A percentile compares a stretch with the other conserved stretches of the same genome.
Conservation (phyloP, 495 filamentous ascomycete species). For the Penicillium tannophilum region DNA sequence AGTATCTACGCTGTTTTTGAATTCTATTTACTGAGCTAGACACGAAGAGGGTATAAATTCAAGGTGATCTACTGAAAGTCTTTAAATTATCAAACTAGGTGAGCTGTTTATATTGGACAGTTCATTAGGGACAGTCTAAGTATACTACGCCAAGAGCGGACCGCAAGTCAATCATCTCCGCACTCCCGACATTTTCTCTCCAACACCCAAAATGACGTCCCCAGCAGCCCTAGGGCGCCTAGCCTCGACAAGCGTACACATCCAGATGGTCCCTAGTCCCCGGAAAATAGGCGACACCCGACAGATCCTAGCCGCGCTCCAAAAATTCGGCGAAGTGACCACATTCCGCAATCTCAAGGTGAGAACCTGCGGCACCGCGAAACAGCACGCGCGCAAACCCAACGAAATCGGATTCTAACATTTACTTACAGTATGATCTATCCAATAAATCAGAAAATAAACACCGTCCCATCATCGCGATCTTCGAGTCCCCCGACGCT, state of each 20-base stretch:
- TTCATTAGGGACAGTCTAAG: not conserved
- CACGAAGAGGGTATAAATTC: no score
- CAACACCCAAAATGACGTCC: conserved; percentile 14
- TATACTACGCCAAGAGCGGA: conserved; percentile 16
- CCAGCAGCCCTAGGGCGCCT: conserved; percentile 14
- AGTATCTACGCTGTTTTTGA: no score
- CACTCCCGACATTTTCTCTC: conserved; percentile 13
- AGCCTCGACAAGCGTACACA: conserved; percentile 50
- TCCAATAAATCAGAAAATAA: conserved; percentile 15
- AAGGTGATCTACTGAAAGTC: not conserved
- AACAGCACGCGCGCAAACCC: not conserved
- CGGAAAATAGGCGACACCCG: conserved; percentile 69
- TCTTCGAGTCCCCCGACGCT: conserved; percentile 39
- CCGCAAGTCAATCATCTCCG: conserved; percentile 8
- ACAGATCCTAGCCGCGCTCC: conserved; percentile 68
- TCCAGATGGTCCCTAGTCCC: conserved; percentile 66
- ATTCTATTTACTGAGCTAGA: no score
- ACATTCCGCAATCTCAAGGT: conserved; percentile 75
- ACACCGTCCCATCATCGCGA: conserved; percentile 28
- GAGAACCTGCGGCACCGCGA: conserved; percentile 4
- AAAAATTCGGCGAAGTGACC: conserved; percentile 74
- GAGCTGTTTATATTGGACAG: no score
- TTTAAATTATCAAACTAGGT: not conserved
- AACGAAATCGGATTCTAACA: conserved; percentile 1
- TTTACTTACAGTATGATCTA: conserved; percentile 17